A percentile compares a stretch with the other conserved stretches of the same genome.
These are phyloP conservation scores for Thelephora ganbajun DNA, from an alignment of 768 basidiomycete species.

Conservation along the genomic window DNA sequence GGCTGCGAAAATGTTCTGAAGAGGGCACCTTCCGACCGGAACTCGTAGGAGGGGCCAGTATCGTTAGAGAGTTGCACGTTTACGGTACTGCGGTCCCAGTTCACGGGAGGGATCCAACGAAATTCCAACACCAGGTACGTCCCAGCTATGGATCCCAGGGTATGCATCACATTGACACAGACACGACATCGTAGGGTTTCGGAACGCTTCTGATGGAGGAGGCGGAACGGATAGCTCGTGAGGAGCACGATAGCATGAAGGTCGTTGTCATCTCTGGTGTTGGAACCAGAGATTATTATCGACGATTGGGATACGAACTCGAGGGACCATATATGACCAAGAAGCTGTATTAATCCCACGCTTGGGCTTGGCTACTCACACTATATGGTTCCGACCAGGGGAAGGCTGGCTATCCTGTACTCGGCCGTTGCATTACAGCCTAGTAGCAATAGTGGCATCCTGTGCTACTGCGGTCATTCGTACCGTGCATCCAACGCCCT, in stretches of 20 bases:
- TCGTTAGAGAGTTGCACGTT: constrained; percentile 92
- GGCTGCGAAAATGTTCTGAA: constrained; percentile 89
- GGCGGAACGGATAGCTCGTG: constrained; percentile 92
- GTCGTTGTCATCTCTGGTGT: constrained; percentile 97
- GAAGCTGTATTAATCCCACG: constrained; percentile 26
- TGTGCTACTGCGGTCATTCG: too few relatives aligned
- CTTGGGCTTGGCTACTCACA: too few relatives aligned
- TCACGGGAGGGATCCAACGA: constrained; percentile 93
- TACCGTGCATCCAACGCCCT: too few relatives aligned
- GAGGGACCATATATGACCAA: constrained; percentile 99
- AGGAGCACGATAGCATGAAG: constrained; percentile 93
- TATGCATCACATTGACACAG: not conserved
- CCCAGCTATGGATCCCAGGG: not conserved
- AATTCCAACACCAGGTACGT: constrained; percentile 86
- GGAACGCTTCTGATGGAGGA: constrained; percentile 98
- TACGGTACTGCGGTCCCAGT: constrained; percentile 98
- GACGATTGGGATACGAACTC: constrained; percentile 83
- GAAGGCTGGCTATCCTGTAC: too few relatives aligned
- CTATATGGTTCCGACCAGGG: too few relatives aligned
- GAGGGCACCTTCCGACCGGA: constrained; percentile 96
- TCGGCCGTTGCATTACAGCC: too few relatives aligned
- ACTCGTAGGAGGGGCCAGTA: constrained; percentile 77
- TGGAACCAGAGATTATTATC: constrained; percentile 94
- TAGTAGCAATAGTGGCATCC: too few relatives aligned
- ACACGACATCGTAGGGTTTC: constrained; percentile 52